Evolutionary conservation across 352 stramenopile genomes (phyloP), one percentile per base, ranked within the genome.

Genomic region (Pythium chondricola): DNA sequence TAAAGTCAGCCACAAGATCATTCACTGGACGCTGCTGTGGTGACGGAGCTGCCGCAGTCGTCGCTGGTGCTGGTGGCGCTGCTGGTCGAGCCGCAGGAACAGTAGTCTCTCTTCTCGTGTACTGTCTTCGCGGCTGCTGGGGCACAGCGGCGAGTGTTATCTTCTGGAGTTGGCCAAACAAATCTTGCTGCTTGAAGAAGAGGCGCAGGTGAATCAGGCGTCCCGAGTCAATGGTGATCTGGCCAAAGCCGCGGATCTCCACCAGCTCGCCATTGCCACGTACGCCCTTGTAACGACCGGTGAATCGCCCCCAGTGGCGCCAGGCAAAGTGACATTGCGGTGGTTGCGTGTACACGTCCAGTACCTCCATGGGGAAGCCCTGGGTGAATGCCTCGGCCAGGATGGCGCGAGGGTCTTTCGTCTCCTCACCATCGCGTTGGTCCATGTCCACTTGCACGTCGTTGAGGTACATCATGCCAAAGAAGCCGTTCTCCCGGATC

Each of bases 221-320:
- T 16, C 63, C 67, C 7, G 58, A 56, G 50, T 89, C 70, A 24
- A 87, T 68, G 37, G 65, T 61, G 69, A 89, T 83, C 30, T 83
- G 65, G 1, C 75, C 80, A 52, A 89, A 92, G 31, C 80, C 80
- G 10, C 73, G 69, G 35, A 92, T 41, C 38, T 89, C 73, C 2
- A 92, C 40, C 20, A 67, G 63, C 26, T 65, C 58, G 38, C 73
- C 74, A 40, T 86, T 68, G 30, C 81, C 78, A 18, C 77, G 74
- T 6, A 84, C 54, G 21, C 78, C 81, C 37, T 72, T 65, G 60
- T 75, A 88, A 18, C 66, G 67, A 16, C 81, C 81, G 0, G 73
- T 76, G 52, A 90, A 92, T 8, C 67, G 63, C 0, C 75, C 81
- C 81, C 81, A 92, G 53, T 92, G 81, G 11, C 78, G 65, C 81